These are phyloP conservation scores for Candida insectalens DNA, from an alignment of 805 yeast species.

Conservation along the genomic window DNA sequence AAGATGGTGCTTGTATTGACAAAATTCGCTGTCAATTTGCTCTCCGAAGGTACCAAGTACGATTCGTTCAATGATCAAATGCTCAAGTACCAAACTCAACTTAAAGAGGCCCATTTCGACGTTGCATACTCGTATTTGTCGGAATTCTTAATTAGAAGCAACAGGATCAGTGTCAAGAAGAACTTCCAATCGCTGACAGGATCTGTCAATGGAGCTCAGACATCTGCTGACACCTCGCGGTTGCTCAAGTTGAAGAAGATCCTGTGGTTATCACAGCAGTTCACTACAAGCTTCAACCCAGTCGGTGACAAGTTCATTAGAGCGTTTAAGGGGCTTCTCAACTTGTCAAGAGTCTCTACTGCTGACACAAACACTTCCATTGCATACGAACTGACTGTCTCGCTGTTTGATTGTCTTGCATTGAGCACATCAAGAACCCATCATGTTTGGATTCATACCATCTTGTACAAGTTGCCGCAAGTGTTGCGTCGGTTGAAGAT, in stretches of 20 bases:
- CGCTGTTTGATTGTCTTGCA: slow-evolving; percentile 18
- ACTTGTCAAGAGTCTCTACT: slow-evolving; percentile 20
- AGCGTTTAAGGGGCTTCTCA: slow-evolving; percentile 19
- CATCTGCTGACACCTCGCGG: slow-evolving; percentile 11
- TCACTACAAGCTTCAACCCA: slow-evolving; percentile 15
- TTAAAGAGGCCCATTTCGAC: slow-evolving; percentile 7
- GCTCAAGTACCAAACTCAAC: slow-evolving; percentile 8
- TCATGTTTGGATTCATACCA: slow-evolving; percentile 19
- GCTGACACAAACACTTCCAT: slow-evolving; percentile 21
- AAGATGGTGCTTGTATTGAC: slow-evolving; percentile 14
- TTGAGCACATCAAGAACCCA: slow-evolving; percentile 12
- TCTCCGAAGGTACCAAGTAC: slow-evolving; percentile 7
- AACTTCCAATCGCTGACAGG: slow-evolving; percentile 9
- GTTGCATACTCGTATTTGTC: slow-evolving; percentile 11
- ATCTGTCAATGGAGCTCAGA: slow-evolving; percentile 5
- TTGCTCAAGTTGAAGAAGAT: slow-evolving; percentile 18
- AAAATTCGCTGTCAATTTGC: slow-evolving; percentile 14
- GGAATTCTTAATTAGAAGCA: slow-evolving; percentile 9
- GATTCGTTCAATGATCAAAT: slow-evolving; percentile 11
- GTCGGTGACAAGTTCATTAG: slow-evolving; percentile 16
- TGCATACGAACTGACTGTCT: slow-evolving; percentile 18
- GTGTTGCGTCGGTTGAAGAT: slow-evolving; percentile 18
- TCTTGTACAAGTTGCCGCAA: slow-evolving; percentile 18
- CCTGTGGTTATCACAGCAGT: slow-evolving; percentile 23
- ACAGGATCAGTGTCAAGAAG: slow-evolving; percentile 11